Conservation (phyloP, 2,329 filamentous ascomycete species). For the Apiospora kogelbergensis region DNA sequence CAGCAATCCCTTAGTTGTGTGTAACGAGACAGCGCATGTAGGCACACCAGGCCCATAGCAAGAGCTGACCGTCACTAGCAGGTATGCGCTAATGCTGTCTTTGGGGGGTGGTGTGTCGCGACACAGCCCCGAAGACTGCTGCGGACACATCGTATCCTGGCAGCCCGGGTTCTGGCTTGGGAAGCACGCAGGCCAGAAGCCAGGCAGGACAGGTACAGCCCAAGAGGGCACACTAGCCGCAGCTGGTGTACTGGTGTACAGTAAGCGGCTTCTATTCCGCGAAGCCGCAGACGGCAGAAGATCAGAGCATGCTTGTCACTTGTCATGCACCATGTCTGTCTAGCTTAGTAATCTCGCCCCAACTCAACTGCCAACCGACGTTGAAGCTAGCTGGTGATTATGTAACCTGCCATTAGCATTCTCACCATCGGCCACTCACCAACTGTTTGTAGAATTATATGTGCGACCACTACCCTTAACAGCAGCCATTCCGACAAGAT, state of each 20-base stretch:
- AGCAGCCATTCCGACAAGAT: neutral
- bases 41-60: no score
- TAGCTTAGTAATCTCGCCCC: neutral
- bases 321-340: no score
- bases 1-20: no score
- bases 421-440: neutral
- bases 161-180: neutral
- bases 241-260: neutral
- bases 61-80: neutral
- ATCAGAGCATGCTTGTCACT: no score
- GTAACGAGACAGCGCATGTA: no score
- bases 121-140: neutral
- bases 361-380: no score
- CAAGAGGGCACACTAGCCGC: neutral
- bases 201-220: neutral
- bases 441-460: neutral
- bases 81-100: neutral
- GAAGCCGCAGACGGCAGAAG: neutral
- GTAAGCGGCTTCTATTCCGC: neutral
- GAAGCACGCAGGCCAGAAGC: no score
- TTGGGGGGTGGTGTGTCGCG: constrained; percentile 1
- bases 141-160: neutral
- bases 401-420: neutral
- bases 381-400: neutral
- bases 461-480: neutral